phyloP scores from a whole-genome alignment of 768 basidiomycete species.

The Agrocybe pediades region DNA sequence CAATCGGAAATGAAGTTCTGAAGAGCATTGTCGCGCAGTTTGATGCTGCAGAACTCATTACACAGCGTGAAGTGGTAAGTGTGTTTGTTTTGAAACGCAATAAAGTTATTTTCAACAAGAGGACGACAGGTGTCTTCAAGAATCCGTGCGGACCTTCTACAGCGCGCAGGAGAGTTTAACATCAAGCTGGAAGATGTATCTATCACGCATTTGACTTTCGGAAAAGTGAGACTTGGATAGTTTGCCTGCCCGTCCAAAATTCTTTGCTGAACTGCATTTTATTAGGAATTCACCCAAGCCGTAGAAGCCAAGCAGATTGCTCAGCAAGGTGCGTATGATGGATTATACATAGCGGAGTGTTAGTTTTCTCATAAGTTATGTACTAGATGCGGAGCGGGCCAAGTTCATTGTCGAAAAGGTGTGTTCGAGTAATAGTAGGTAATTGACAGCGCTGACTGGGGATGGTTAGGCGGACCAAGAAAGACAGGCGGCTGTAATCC shows the following conservation, averaged over 20 bases:
- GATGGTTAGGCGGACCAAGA: constrained; percentile 91
- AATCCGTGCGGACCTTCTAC: constrained; percentile 89
- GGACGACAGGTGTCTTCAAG: constrained; percentile 75
- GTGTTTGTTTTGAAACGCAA: background rate
- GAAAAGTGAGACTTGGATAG: constrained; percentile 55
- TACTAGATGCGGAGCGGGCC: constrained; percentile 91
- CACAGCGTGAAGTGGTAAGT: constrained; percentile 94
- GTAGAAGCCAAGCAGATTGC: constrained; percentile 99
- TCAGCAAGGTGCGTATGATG: constrained; percentile 79
- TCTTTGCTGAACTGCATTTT: constrained; percentile 5
- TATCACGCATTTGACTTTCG: constrained; percentile 89
- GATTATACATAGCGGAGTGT: background rate
- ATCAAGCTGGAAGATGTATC: constrained; percentile 96
- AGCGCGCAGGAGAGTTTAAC: constrained; percentile 95
- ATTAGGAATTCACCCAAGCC: constrained; percentile 92
- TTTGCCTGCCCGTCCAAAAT: background rate
- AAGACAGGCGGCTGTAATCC: constrained; percentile 95
- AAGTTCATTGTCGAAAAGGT: constrained; percentile 99
- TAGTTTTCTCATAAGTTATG: constrained; percentile 4
- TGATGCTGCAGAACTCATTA: constrained; percentile 95
- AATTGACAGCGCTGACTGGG: constrained; percentile 10
- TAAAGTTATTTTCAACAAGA: background rate
- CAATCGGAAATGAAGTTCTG: constrained; percentile 96
- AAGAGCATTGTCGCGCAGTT: constrained; percentile 99
- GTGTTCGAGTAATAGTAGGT: constrained; percentile 1